These are phyloP conservation scores for Trichomonascaceae sp. DNA, from an alignment of 1,139 yeast genomes.

Conservation along the genomic window DNA sequence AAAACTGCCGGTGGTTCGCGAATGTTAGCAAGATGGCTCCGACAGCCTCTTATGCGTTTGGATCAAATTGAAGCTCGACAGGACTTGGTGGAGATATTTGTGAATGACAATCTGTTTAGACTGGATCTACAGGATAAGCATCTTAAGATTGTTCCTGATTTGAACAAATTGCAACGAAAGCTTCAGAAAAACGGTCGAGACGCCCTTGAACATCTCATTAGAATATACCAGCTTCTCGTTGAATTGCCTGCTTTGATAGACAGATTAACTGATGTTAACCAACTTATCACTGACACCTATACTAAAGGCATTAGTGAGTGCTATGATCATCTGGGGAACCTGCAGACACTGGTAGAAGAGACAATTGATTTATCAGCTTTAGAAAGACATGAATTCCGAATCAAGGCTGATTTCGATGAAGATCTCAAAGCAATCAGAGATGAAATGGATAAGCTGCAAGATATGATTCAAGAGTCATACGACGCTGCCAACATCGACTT, in stretches of 20 bases:
- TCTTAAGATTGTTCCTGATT: slow-evolving; percentile 72
- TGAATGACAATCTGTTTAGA: slow-evolving; percentile 60
- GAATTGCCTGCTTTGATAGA: slow-evolving; percentile 63
- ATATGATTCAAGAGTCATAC: slow-evolving; percentile 56
- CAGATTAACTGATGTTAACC: slow-evolving; percentile 37
- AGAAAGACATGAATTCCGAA: slow-evolving; percentile 71
- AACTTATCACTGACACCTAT: slow-evolving; percentile 50
- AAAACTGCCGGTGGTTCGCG: slow-evolving; percentile 83
- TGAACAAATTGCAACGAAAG: slow-evolving; percentile 67
- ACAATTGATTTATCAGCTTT: slow-evolving; percentile 83
- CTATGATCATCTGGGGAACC: slow-evolving; percentile 51
- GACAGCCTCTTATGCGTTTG: slow-evolving; percentile 77
- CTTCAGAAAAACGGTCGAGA: slow-evolving; percentile 39
- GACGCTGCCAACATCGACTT: slow-evolving; percentile 64
- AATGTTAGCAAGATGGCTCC: slow-evolving; percentile 85
- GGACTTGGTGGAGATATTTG: slow-evolving; percentile 59
- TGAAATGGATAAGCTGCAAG: slow-evolving; percentile 49
- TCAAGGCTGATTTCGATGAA: slow-evolving; percentile 86
- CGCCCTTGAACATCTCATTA: slow-evolving; percentile 78
- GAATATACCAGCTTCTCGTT: slow-evolving; percentile 73
- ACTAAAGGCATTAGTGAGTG: slow-evolving; percentile 47
- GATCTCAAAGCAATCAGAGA: slow-evolving; percentile 56
- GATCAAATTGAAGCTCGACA: slow-evolving; percentile 62
- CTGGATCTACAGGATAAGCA: slow-evolving; percentile 61
- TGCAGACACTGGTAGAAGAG: slow-evolving; percentile 83